A percentile compares a stretch with the other conserved stretches of the same genome.
Evolutionary conservation across 306 rosid genomes (phyloP).

Genomic region (Malus fusca): DNA sequence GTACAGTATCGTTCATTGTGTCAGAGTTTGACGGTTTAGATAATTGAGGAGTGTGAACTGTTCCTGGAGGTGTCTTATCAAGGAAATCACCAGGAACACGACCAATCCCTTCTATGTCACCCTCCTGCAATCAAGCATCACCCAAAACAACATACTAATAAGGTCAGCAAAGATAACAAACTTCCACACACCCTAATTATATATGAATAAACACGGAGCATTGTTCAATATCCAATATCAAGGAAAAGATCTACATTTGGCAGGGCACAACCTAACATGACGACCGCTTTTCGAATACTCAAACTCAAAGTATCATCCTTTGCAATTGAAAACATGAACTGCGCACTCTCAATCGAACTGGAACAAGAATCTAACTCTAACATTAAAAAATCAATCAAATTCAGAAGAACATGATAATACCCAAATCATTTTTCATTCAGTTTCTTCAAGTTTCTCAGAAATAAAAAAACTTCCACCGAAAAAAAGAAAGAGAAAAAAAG

Average conservation of each 20-base stretch:
- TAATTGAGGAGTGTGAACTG: constrained; percentile 25
- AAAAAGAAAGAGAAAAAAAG: not conserved
- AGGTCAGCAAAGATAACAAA: not conserved
- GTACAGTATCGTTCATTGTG: constrained; percentile 28
- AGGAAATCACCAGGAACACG: constrained; percentile 52
- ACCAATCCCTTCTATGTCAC: constrained; percentile 53
- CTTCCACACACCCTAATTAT: not conserved
- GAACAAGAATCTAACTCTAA: not conserved
- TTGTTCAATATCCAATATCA: not conserved
- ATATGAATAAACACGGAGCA: not conserved
- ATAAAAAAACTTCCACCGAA: not conserved
- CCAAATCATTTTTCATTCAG: not conserved
- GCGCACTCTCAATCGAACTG: not conserved
- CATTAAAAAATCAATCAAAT: not conserved
- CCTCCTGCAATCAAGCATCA: constrained; percentile 50
- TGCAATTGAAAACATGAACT: not conserved
- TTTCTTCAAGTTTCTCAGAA: not conserved
- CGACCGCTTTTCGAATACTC: not conserved
- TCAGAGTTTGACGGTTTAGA: constrained; percentile 47
- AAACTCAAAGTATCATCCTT: not conserved
- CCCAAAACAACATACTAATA: not conserved
- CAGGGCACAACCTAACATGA: not conserved
- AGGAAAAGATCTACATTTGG: not conserved
- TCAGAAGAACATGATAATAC: not conserved
- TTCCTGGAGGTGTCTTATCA: constrained; percentile 43